Evolutionary conservation across 306 rosid genomes (phyloP).

Genomic region (Prunus mume): DNA sequence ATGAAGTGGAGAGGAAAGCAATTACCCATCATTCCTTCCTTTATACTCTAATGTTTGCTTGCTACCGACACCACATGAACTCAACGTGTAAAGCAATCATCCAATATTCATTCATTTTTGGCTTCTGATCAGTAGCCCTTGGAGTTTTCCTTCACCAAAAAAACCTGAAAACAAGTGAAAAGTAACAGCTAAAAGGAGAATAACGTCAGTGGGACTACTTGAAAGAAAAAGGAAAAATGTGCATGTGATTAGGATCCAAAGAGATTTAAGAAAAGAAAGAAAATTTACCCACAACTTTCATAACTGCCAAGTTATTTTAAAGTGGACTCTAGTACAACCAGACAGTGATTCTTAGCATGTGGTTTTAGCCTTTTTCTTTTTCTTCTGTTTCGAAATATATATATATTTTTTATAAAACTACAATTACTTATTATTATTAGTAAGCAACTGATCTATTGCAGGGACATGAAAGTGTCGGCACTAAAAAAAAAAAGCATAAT

Average conservation of each 20-base stretch:
- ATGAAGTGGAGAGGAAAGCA: no score
- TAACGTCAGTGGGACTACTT: neutral
- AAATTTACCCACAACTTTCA: neutral
- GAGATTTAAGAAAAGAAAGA: neutral
- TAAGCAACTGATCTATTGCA: no score
- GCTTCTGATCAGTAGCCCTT: neutral
- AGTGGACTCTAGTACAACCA: no score
- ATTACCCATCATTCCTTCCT: no score
- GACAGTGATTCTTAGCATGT: no score
- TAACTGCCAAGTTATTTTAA: no score
- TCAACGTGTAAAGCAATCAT: neutral
- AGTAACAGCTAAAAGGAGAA: neutral
- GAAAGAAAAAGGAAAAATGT: neutral
- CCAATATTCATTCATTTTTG: neutral
- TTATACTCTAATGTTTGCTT: constrained; percentile 21
- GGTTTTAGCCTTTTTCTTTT: no score
- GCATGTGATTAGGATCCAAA: constrained; percentile 15
- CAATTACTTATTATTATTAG: no score
- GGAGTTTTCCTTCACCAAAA: neutral
- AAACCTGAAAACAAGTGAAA: neutral
- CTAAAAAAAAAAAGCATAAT: no score
- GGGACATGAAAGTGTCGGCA: no score
- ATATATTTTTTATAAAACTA: no score
- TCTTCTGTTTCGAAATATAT: no score
- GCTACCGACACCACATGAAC: neutral